Conservation (phyloP, 805 yeast species). For the Lachancea sp. region DNA sequence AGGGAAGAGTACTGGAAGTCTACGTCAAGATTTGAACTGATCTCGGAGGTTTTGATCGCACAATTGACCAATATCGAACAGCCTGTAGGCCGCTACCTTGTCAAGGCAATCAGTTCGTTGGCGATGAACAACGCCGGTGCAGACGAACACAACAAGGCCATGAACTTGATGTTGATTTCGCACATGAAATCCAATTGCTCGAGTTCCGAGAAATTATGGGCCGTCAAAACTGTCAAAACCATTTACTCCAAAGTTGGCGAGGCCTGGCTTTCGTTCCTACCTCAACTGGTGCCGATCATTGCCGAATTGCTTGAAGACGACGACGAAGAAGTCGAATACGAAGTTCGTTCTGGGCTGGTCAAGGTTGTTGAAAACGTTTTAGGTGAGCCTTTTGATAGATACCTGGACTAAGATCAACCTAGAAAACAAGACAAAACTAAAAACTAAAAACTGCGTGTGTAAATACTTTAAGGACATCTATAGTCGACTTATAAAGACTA, state of each 20-base stretch:
- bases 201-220: constrained; percentile 65
- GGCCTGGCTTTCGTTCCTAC: constrained; percentile 84
- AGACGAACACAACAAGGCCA: constrained; percentile 65
- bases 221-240: constrained; percentile 64
- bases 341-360: constrained; percentile 84
- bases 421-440: too few relatives aligned
- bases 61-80: constrained; percentile 69
- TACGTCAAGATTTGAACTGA: constrained; percentile 71
- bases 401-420: constrained; percentile 38
- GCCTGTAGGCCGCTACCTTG: constrained; percentile 70
- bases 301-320: constrained; percentile 96
- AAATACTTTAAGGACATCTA: too few relatives aligned
- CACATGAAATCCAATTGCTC: constrained; percentile 61
- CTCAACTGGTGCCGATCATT: constrained; percentile 90
- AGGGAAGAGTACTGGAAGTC: constrained; percentile 94
- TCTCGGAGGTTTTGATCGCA: constrained; percentile 53
- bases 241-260: constrained; percentile 91
- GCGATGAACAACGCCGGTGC: constrained; percentile 63
- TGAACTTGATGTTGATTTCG: constrained; percentile 56
- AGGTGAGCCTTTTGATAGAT: constrained; percentile 91
- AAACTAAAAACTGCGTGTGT: too few relatives aligned
- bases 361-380: constrained; percentile 85
- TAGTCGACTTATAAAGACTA: too few relatives aligned
- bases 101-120: constrained; percentile 70
- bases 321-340: constrained; percentile 85